phyloP scores from a whole-genome alignment of 345 rosid genomes.

The Luvunga scandens region DNA sequence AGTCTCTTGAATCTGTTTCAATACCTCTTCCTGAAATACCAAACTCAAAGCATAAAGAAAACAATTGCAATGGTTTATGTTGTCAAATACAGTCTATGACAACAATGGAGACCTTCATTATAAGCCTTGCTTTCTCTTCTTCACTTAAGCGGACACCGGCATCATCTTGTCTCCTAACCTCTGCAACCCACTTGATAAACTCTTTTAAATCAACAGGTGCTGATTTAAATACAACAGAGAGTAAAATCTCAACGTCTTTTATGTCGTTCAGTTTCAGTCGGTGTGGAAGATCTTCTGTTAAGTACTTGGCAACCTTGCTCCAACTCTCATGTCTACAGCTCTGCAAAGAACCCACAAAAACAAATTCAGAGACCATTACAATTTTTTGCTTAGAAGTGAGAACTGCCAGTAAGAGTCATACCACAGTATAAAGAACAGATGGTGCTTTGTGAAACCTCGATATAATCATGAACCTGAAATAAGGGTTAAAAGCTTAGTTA shows the following conservation, averaged over 20 bases:
- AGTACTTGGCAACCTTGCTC: slow-evolving; percentile 14
- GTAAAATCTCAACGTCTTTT: slow-evolving; percentile 11
- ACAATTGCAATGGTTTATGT: neutral
- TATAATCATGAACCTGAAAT: slow-evolving; percentile 23
- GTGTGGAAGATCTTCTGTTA: slow-evolving; percentile 13
- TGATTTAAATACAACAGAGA: slow-evolving; percentile 16
- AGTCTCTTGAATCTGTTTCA: slow-evolving; percentile 21
- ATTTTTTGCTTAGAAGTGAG: neutral
- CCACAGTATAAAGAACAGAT: slow-evolving; percentile 16
- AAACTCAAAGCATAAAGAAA: neutral
- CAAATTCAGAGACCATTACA: neutral
- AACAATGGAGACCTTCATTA: slow-evolving; percentile 11
- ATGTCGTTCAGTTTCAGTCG: neutral
- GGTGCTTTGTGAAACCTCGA: slow-evolving; percentile 19
- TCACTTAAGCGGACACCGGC: slow-evolving; percentile 5
- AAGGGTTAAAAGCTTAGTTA: neutral
- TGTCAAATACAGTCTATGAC: too few species aligned
- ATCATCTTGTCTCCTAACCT: slow-evolving; percentile 19
- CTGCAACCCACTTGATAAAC: slow-evolving; percentile 26
- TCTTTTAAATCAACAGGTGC: slow-evolving; percentile 14
- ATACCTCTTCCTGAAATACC: slow-evolving; percentile 22
- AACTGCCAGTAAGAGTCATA: neutral
- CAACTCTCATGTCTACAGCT: slow-evolving; percentile 15
- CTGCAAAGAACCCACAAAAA: slow-evolving; percentile 4
- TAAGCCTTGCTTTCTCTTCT: slow-evolving; percentile 23